Conservation (phyloP, 106 monocot genomes). For the Cymbidium sinense region DNA sequence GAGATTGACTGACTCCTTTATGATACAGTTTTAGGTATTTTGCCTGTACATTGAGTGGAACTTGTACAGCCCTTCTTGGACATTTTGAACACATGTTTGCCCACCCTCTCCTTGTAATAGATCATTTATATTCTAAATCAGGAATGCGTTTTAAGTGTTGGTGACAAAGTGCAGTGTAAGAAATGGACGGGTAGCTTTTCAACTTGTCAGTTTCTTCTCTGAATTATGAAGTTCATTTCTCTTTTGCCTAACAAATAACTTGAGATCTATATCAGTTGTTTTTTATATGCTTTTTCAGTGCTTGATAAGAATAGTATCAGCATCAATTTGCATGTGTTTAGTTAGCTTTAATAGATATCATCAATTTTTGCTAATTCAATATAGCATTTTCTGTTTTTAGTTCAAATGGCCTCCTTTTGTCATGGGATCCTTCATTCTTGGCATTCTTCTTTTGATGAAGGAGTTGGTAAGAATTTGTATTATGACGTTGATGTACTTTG, state of each 20-base stretch:
- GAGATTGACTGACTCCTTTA: not conserved
- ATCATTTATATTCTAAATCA: not conserved
- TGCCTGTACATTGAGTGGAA: not conserved
- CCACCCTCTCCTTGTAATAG: not conserved
- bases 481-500: not conserved
- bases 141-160: not conserved
- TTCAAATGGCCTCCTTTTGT: slow-evolving; percentile 95
- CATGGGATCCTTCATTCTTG: slow-evolving; percentile 79
- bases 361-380: slow-evolving; percentile 23
- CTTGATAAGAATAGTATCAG: not conserved
- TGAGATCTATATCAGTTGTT: not conserved
- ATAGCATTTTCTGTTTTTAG: slow-evolving; percentile 50
- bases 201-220: not conserved
- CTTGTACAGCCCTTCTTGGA: not conserved
- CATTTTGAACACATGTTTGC: not conserved
- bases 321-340: not conserved
- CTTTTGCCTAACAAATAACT: not conserved
- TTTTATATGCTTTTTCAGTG: not conserved
- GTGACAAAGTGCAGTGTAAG: not conserved
- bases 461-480: slow-evolving; percentile 52
- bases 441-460: slow-evolving; percentile 85
- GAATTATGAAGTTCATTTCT: not conserved
- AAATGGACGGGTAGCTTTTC: not conserved
- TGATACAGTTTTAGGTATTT: not conserved
- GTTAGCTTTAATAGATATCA: slow-evolving; percentile 5